A percentile compares a stretch with the other conserved stretches of the same genome.
phyloP scores from a whole-genome alignment of 306 rosid genomes.

The Canavalia ensiformis region DNA sequence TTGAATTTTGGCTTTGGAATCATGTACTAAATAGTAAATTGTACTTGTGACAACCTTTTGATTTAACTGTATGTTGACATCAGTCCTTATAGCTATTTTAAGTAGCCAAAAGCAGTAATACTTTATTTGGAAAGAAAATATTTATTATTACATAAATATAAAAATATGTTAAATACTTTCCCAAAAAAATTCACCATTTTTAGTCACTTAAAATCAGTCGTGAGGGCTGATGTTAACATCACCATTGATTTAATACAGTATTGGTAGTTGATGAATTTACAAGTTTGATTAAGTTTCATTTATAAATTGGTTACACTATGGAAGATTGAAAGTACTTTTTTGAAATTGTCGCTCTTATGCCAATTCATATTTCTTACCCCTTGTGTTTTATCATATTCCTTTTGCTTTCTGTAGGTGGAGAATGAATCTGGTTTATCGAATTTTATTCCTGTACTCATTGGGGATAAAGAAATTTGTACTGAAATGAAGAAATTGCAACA shows the following conservation, averaged over 20 bases:
- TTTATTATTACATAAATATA: too few species aligned
- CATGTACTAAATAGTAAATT: slow-evolving; percentile 6
- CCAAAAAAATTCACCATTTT: too few species aligned
- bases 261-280: slow-evolving; percentile 18
- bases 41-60: slow-evolving; percentile 30
- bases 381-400: slow-evolving; percentile 25
- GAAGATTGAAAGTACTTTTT: not conserved
- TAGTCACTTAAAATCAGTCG: too few species aligned
- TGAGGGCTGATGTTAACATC: too few species aligned
- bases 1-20: slow-evolving; percentile 20
- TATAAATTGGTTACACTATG: slow-evolving; percentile 29
- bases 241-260: slow-evolving; percentile 7
- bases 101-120: too few species aligned
- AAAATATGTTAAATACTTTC: too few species aligned
- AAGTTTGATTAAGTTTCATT: slow-evolving; percentile 15
- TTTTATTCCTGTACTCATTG: slow-evolving; percentile 86
- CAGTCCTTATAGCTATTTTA: too few species aligned
- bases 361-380: not conserved
- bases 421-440: slow-evolving; percentile 95
- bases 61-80: not conserved
- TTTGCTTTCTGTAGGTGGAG: slow-evolving; percentile 76
- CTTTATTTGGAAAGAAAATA: too few species aligned
- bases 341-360: not conserved
- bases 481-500: slow-evolving; percentile 76
- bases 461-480: slow-evolving; percentile 78